Percentiles rank a stretch among this genome's conserved stretches.
Evolutionary conservation across 2,329 filamentous ascomycete species (phyloP).

Genomic region (Colletotrichum musae): DNA sequence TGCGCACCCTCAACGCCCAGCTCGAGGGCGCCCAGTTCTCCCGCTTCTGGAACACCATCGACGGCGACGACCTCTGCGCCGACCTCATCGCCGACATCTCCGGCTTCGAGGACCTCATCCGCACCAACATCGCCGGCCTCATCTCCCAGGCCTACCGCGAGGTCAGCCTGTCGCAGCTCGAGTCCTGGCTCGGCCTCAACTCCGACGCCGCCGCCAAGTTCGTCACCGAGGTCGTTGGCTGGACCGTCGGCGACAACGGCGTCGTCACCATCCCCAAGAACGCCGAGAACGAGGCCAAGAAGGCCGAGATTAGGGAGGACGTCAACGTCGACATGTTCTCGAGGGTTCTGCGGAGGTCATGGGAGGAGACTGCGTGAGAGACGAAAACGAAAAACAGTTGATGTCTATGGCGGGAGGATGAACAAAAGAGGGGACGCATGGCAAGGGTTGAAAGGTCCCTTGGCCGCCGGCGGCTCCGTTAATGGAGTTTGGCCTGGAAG

Average conservation of each 20-base stretch:
- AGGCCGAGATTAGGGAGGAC: slow-evolving; percentile 94
- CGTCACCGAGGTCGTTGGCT: slow-evolving; percentile 87
- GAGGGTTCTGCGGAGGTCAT: slow-evolving; percentile 85
- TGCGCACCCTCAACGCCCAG: slow-evolving; percentile 85
- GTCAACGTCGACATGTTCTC: slow-evolving; percentile 92
- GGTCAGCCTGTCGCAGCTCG: slow-evolving; percentile 76
- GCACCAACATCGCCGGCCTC: slow-evolving; percentile 89
- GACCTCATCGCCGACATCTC: slow-evolving; percentile 94
- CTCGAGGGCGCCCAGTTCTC: slow-evolving; percentile 93
- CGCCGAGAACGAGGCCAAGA: slow-evolving; percentile 97
- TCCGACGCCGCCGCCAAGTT: slow-evolving; percentile 81
- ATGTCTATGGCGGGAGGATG: slow-evolving; percentile 18
- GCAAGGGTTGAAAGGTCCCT: slow-evolving; percentile 21
- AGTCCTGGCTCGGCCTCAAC: slow-evolving; percentile 82
- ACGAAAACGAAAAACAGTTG: not conserved
- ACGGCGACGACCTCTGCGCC: slow-evolving; percentile 95
- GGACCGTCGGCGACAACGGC: slow-evolving; percentile 79
- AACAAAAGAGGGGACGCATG: slow-evolving; percentile 7
- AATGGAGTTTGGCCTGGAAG: slow-evolving; percentile 39
- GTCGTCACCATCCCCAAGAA: slow-evolving; percentile 87
- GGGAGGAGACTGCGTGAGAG: slow-evolving; percentile 81
- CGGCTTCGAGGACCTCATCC: slow-evolving; percentile 95
- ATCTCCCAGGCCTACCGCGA: slow-evolving; percentile 86
- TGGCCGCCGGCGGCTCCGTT: slow-evolving; percentile 38
- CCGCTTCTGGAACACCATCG: slow-evolving; percentile 92